Conservation (phyloP, 805 yeast species). For the Sugiyamaella lignohabitans region DNA sequence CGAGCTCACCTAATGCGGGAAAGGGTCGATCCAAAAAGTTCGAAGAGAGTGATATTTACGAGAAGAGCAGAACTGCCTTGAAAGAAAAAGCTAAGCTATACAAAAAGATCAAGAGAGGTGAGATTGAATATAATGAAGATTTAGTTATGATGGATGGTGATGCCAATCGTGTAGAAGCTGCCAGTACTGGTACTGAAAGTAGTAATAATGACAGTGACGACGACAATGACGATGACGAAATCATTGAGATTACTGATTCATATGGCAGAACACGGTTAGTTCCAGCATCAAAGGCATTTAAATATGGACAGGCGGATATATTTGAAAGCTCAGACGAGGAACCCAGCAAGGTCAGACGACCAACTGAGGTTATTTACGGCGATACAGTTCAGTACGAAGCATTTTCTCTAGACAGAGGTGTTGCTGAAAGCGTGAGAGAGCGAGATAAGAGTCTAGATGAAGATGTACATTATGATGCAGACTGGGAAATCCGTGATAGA, state of each 20-base stretch:
- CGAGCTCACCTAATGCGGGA: no score
- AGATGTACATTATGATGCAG: conserved; percentile 20
- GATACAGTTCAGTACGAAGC: conserved; percentile 20
- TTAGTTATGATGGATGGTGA: not conserved
- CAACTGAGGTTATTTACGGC: conserved; percentile 18
- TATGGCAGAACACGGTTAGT: conserved; percentile 24
- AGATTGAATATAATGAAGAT: conserved; percentile 4
- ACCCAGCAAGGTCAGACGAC: conserved; percentile 4
- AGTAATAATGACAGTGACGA: not conserved
- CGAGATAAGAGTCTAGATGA: conserved; percentile 1
- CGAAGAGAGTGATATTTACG: not conserved
- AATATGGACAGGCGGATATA: conserved; percentile 1
- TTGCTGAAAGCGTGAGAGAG: not conserved
- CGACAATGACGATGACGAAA: conserved; percentile 10
- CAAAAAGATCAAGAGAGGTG: conserved; percentile 11
- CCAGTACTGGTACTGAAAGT: not conserved
- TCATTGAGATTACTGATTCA: conserved; percentile 21
- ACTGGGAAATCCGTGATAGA: conserved; percentile 21
- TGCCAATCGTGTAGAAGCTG: not conserved
- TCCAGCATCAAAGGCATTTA: conserved; percentile 2
- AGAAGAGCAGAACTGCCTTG: not conserved
- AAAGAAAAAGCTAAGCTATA: conserved; percentile 13
- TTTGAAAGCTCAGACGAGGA: conserved; percentile 3
- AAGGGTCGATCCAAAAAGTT: no score
- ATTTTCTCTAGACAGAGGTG: conserved; percentile 6